Base-by-base conservation (phyloP, 2,329 filamentous ascomycete genomes). In the Hawksworthiomyces lignivorus region DNA sequence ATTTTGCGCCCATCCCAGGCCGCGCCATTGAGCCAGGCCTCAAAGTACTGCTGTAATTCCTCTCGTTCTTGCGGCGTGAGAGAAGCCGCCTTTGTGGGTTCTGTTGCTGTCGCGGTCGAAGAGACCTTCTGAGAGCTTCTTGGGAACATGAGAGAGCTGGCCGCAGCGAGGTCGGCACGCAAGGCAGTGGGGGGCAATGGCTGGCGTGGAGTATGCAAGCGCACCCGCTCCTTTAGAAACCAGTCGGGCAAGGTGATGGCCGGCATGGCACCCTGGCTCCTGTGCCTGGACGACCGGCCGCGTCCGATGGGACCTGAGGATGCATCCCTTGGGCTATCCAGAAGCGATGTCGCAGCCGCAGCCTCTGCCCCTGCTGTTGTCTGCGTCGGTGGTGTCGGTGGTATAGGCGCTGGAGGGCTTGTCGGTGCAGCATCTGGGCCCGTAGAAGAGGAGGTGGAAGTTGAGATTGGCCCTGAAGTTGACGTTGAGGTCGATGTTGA, bases 181-280 rank as follows among this genome's bases (percentile, higher is more conserved):
- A 46, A 41, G 45, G 50, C 33, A 49, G 42, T 41, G n/a, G 39
- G 7, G 18, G 24, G 24, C 4, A 12, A 8, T 4, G 18, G 19
- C 2, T 19, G 9, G 9, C 10, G 14, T 7, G 20, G 18, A 20
- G 17, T n/a, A 36, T 32, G 19, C 22, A 68, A 52, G 35, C 56
- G 55, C 21, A 84, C 67, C 41, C 73, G 73, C 17, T 63, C 57
- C 29, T 70, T 60, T 40, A 77, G 58, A 47, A 84, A 84, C 58
- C 67, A 72, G 43, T 66, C 58, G 1, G 80, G 77, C 12, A 84
- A 60, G 37, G 69, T 63, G 18, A 76, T 61, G 3, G 68, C 63
- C n/a, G 74, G 74, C 29, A 50, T 41, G n/a, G 34, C 48, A 20
- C 48, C 47, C 5, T 35, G n/a, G 20, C 17, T 41, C 2, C 43